Conservation (phyloP, 352 stramenopile species). For the Phytophthora pisi region DNA sequence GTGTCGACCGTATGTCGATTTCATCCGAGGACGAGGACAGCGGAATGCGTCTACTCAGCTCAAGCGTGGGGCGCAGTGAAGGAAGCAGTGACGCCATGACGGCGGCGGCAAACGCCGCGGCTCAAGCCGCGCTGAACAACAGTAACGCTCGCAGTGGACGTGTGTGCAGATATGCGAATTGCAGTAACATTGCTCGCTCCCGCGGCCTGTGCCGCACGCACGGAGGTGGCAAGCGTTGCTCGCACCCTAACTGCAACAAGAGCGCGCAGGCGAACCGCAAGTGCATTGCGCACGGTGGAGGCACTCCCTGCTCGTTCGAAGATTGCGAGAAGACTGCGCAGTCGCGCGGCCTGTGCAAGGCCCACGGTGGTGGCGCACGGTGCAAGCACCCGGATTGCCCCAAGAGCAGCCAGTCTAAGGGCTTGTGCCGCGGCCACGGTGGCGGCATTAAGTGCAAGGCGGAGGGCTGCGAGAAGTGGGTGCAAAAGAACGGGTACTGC, state of each 20-base stretch:
- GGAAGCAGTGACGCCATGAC: constrained; percentile 44
- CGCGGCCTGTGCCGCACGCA: constrained; percentile 78
- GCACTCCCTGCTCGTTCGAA: constrained; percentile 84
- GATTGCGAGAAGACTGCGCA: constrained; percentile 90
- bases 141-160: constrained; percentile 56
- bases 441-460: constrained; percentile 89
- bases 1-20: constrained; percentile 60
- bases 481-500: constrained; percentile 91
- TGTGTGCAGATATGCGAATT: constrained; percentile 82
- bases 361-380: constrained; percentile 78
- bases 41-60: constrained; percentile 74
- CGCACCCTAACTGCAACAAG: constrained; percentile 86
- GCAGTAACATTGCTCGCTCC: constrained; percentile 87
- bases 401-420: constrained; percentile 87
- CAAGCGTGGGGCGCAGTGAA: constrained; percentile 60
- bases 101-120: constrained; percentile 27
- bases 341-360: constrained; percentile 84
- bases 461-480: constrained; percentile 88
- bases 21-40: constrained; percentile 77
- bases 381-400: constrained; percentile 88
- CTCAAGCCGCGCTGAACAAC: constrained; percentile 32
- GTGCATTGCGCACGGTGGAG: constrained; percentile 86
- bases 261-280: constrained; percentile 89
- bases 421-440: constrained; percentile 81
- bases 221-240: constrained; percentile 80